These are phyloP conservation scores for Microbotryum silenes-acaulis DNA, from an alignment of 1,284 basidiomycete genomes.

Conservation along the genomic window DNA sequence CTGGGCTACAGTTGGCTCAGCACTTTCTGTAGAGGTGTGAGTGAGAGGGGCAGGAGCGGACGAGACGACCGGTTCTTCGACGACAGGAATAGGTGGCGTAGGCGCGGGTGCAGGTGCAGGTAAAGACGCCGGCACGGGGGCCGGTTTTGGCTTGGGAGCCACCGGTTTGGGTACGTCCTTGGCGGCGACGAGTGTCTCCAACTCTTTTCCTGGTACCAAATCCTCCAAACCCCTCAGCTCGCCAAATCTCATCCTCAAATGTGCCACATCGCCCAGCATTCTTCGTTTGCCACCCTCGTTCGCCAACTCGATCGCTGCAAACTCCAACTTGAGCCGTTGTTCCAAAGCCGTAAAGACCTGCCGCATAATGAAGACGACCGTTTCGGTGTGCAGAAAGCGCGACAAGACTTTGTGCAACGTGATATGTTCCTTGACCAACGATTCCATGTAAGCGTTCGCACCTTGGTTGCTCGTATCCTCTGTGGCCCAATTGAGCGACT, in stretches of 20 bases:
- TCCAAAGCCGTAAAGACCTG: conserved; percentile 89
- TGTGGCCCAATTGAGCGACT: conserved; percentile 66
- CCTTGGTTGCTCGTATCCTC: conserved; percentile 46
- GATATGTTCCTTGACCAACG: conserved; percentile 88
- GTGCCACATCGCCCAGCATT: conserved; percentile 32
- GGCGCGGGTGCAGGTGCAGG: conserved; percentile 11
- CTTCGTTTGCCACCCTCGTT: conserved; percentile 66
- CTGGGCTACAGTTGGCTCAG: too few relatives aligned
- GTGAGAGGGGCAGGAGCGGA: neutral
- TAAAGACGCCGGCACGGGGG: neutral
- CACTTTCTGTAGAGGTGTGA: neutral
- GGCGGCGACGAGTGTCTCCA: conserved; percentile 16
- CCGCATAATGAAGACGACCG: conserved; percentile 86
- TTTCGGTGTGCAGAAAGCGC: conserved; percentile 68
- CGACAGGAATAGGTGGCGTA: conserved; percentile 1
- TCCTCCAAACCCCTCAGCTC: conserved; percentile 35
- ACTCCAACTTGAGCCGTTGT: conserved; percentile 76
- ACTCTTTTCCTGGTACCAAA: conserved; percentile 7
- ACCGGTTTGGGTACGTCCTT: conserved; percentile 10
- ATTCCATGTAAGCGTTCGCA: conserved; percentile 73
- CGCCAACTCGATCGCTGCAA: conserved; percentile 67
- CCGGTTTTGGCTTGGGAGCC: neutral
- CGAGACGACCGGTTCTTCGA: neutral
- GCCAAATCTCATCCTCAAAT: conserved; percentile 24
- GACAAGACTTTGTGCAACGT: conserved; percentile 94